Conservation (phyloP, 2,329 filamentous ascomycete species). For the Gaeumannomyces sp. region DNA sequence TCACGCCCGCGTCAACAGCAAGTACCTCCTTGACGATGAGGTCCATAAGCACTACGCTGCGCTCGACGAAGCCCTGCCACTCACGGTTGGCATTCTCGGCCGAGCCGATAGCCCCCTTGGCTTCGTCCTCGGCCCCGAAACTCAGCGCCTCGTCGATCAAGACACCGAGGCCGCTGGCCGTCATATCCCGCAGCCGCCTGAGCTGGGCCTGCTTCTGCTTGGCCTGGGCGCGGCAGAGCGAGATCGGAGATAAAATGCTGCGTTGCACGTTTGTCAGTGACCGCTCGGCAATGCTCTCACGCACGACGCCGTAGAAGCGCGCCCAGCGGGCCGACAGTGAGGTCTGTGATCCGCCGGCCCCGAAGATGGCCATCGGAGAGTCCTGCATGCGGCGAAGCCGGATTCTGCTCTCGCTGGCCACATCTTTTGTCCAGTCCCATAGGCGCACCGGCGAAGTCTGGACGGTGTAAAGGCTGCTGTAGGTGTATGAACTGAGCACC, state of each 20-base stretch:
- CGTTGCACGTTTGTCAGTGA: slow-evolving; percentile 66
- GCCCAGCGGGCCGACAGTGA: slow-evolving; percentile 49
- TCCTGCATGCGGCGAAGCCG: slow-evolving; percentile 30
- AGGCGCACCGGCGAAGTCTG: slow-evolving; percentile 77
- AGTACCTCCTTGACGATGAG: slow-evolving; percentile 71
- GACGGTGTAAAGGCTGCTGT: slow-evolving; percentile 74
- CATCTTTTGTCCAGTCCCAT: slow-evolving; percentile 61
- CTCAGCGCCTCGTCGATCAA: slow-evolving; percentile 80
- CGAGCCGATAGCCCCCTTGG: slow-evolving; percentile 31
- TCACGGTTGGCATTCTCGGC: slow-evolving; percentile 36
- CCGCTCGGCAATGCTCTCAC: slow-evolving; percentile 65
- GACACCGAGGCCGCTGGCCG: slow-evolving; percentile 79
- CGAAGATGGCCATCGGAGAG: slow-evolving; percentile 12
- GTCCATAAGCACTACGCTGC: slow-evolving; percentile 80
- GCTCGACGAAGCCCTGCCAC: slow-evolving; percentile 68
- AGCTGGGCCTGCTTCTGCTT: slow-evolving; percentile 66
- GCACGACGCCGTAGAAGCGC: slow-evolving; percentile 75
- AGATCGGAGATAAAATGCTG: slow-evolving; percentile 71
- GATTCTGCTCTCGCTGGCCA: slow-evolving; percentile 56
- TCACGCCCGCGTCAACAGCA: slow-evolving; percentile 53
- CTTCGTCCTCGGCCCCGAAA: slow-evolving; percentile 46
- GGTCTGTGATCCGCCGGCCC: slow-evolving; percentile 19
- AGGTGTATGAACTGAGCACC: slow-evolving; percentile 69
- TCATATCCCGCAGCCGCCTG: slow-evolving; percentile 68
- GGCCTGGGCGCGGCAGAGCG: slow-evolving; percentile 67